Conservation (phyloP, 768 basidiomycete genomes). For the Rhizopogon roseolus region DNA sequence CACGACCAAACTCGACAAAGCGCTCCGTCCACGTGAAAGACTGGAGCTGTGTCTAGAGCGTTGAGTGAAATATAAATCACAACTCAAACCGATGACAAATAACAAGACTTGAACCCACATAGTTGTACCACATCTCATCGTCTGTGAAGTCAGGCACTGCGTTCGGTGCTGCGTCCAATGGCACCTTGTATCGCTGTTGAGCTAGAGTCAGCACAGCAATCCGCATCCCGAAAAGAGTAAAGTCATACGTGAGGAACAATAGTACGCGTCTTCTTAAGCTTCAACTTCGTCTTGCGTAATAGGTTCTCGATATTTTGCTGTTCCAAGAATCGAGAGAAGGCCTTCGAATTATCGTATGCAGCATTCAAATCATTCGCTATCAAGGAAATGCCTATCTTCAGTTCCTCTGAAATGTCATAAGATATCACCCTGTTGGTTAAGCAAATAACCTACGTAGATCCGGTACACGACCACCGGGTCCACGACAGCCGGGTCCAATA, state of each 20-base stretch:
- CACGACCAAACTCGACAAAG: constrained; percentile 17
- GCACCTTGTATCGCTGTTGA: constrained; percentile 28
- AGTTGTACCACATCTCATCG: constrained; percentile 30
- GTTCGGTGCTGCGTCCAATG: constrained; percentile 17
- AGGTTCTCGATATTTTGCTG: constrained; percentile 18
- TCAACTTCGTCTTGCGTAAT: constrained; percentile 16
- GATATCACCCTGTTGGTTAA: neutral
- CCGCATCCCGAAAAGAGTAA: neutral
- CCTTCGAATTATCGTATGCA: constrained; percentile 32
- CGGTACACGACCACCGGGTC: constrained; percentile 2
- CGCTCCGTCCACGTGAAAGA: constrained; percentile 21
- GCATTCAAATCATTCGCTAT: constrained; percentile 10
- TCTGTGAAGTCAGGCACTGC: constrained; percentile 30
- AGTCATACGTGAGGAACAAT: constrained; percentile 37
- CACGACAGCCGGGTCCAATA: constrained; percentile 1
- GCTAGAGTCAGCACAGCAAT: neutral
- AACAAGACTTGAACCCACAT: constrained; percentile 14
- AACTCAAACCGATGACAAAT: neutral
- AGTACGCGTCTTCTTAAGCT: constrained; percentile 21
- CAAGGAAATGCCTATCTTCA: constrained; percentile 4
- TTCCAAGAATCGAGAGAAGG: constrained; percentile 31
- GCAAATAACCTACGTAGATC: neutral
- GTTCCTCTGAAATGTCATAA: neutral
- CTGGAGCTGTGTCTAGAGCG: constrained; percentile 13
- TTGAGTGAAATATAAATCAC: neutral